These are phyloP conservation scores for Lasiosphaeriaceae sp. DNA, from an alignment of 495 filamentous ascomycete genomes.

Conservation along the genomic window DNA sequence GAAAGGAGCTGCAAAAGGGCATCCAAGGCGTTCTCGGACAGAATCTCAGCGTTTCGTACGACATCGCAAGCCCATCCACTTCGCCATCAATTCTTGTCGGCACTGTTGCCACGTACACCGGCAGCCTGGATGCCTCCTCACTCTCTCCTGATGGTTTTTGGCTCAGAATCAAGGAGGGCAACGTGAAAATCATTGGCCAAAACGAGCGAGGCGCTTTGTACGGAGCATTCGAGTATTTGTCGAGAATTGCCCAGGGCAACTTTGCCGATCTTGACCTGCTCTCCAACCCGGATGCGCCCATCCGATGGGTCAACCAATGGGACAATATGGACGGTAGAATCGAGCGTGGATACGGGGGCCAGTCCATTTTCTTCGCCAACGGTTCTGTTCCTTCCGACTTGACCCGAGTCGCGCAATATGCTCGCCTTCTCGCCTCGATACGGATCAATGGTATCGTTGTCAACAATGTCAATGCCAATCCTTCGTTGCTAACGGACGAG, in stretches of 20 bases:
- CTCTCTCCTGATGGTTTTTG: slow-evolving; percentile 63
- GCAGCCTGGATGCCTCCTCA: slow-evolving; percentile 25
- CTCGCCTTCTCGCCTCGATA: slow-evolving; percentile 64
- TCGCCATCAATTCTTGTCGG: slow-evolving; percentile 51
- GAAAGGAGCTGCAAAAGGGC: slow-evolving; percentile 56
- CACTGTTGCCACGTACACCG: slow-evolving; percentile 50
- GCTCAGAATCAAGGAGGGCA: slow-evolving; percentile 43
- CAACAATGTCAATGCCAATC: slow-evolving; percentile 73
- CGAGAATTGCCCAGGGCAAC: slow-evolving; percentile 58
- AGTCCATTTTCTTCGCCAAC: slow-evolving; percentile 64
- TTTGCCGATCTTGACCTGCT: slow-evolving; percentile 50
- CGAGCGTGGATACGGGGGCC: slow-evolving; percentile 65
- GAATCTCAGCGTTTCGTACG: slow-evolving; percentile 31
- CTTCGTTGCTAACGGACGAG: slow-evolving; percentile 45
- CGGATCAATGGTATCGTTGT: slow-evolving; percentile 62
- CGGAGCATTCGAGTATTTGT: slow-evolving; percentile 66
- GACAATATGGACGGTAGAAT: slow-evolving; percentile 69
- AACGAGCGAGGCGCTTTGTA: slow-evolving; percentile 68
- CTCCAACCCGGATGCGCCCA: slow-evolving; percentile 56
- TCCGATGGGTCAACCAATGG: slow-evolving; percentile 73
- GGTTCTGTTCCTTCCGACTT: slow-evolving; percentile 53
- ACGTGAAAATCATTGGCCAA: slow-evolving; percentile 59
- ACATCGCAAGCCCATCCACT: slow-evolving; percentile 3
- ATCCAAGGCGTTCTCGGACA: slow-evolving; percentile 52
- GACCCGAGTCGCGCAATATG: slow-evolving; percentile 58